Evolutionary conservation across 495 filamentous ascomycete species (phyloP).

Genomic region (Glonium stellatum): DNA sequence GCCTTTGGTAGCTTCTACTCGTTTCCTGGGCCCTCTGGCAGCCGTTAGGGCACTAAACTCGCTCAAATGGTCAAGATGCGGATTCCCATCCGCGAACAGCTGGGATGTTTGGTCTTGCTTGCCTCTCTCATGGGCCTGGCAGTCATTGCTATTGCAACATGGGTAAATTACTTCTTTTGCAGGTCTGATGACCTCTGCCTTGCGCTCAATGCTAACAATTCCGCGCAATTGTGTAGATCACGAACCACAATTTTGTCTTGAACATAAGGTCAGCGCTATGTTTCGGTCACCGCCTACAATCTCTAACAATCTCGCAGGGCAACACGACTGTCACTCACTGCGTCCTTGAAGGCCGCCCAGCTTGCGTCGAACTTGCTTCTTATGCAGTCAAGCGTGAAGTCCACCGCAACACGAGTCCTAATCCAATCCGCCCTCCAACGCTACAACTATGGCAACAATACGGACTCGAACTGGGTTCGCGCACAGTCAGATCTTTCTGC

Average conservation of each 20-base stretch:
- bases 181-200: not conserved
- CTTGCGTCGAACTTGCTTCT: conserved; percentile 68
- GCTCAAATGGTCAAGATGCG: conserved; percentile 52
- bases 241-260: conserved; percentile 67
- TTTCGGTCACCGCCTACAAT: too few species aligned
- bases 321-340: conserved; percentile 62
- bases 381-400: conserved; percentile 60
- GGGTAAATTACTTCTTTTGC: conserved; percentile 23
- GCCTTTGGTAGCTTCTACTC: not conserved
- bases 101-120: conserved; percentile 65
- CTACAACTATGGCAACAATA: conserved; percentile 54
- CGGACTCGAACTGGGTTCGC: conserved; percentile 48
- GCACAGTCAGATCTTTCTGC: conserved; percentile 53
- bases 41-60: not conserved
- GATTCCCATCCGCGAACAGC: conserved; percentile 75
- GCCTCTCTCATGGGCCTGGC: conserved; percentile 61
- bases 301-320: conserved; percentile 32
- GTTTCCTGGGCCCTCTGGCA: not conserved
- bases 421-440: conserved; percentile 55
- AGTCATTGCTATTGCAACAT: conserved; percentile 58
- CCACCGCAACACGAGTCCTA: conserved; percentile 59
- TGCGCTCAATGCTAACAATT: conserved; percentile 16
- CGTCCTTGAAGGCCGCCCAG: conserved; percentile 76
- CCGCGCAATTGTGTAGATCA: conserved; percentile 48
- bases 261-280: conserved; percentile 46